phyloP scores from a whole-genome alignment of 495 filamentous ascomycete genomes.

The Aspergillus mulundensis region DNA sequence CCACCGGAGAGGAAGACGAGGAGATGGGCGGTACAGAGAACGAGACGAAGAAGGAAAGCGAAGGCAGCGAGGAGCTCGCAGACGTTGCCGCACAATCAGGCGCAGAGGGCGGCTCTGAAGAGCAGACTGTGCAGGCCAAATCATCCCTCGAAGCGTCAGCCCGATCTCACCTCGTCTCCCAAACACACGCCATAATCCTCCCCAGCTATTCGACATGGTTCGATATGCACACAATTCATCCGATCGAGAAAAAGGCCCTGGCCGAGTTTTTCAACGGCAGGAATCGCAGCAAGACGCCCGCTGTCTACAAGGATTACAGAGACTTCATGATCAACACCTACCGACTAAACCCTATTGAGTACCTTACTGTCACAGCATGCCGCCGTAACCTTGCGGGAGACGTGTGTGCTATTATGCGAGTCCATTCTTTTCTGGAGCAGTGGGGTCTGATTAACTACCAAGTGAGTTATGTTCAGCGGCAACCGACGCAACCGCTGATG shows the following conservation, averaged over 20 bases:
- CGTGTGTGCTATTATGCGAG: slow-evolving; percentile 97
- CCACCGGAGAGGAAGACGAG: slow-evolving; percentile 66
- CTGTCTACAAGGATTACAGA: slow-evolving; percentile 98
- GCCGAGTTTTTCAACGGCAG: slow-evolving; percentile 98
- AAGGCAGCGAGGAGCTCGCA: slow-evolving; percentile 41
- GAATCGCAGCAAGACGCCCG: slow-evolving; percentile 94
- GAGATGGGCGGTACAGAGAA: slow-evolving; percentile 76
- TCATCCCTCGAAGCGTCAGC: slow-evolving; percentile 79
- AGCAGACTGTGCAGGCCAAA: slow-evolving; percentile 59
- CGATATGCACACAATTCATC: slow-evolving; percentile 88
- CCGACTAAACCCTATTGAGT: slow-evolving; percentile 89
- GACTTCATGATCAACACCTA: slow-evolving; percentile 99
- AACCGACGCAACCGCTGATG: slow-evolving; percentile 6
- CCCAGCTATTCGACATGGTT: slow-evolving; percentile 98
- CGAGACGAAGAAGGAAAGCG: slow-evolving; percentile 56
- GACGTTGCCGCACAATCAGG: slow-evolving; percentile 29
- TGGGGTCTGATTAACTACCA: slow-evolving; percentile 99
- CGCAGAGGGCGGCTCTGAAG: slow-evolving; percentile 43
- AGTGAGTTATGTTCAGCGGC: slow-evolving; percentile 42
- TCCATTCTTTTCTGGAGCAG: slow-evolving; percentile 97
- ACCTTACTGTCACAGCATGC: slow-evolving; percentile 96
- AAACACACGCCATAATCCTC: slow-evolving; percentile 90
- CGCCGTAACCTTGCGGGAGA: slow-evolving; percentile 92
- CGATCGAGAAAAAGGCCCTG: slow-evolving; percentile 83
- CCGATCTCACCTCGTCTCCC: slow-evolving; percentile 82